Evolutionary conservation across 257 asterid species (phyloP).

Genomic region (Fraxinus cuspidata): DNA sequence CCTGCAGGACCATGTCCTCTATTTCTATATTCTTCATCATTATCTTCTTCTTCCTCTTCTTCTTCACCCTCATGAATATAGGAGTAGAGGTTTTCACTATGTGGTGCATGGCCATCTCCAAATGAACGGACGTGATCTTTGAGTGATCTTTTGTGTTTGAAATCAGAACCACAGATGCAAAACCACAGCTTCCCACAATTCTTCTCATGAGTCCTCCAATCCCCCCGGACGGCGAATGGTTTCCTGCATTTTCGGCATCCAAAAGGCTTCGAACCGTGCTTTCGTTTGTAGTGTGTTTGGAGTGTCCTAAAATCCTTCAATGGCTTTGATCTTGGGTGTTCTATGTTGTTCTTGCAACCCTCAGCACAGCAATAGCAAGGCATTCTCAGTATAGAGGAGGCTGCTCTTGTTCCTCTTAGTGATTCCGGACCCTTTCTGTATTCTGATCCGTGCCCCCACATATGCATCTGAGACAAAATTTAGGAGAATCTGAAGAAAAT

Average conservation of each 20-base stretch:
- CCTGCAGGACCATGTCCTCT: constrained; percentile 21
- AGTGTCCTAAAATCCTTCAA: constrained; percentile 84
- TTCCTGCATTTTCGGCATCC: constrained; percentile 71
- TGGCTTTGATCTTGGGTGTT: constrained; percentile 76
- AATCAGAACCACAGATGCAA: constrained; percentile 88
- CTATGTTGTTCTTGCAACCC: constrained; percentile 90
- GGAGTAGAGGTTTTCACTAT: constrained; percentile 48
- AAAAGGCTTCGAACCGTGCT: constrained; percentile 79
- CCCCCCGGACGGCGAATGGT: constrained; percentile 84
- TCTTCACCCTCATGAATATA: constrained; percentile 22
- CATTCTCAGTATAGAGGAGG: constrained; percentile 58
- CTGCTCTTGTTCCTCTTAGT: constrained; percentile 71
- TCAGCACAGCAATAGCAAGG: constrained; percentile 93
- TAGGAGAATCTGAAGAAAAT: neutral
- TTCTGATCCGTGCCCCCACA: constrained; percentile 96
- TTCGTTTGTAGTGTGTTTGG: constrained; percentile 87
- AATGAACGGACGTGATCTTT: constrained; percentile 81
- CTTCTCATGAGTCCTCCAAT: constrained; percentile 94
- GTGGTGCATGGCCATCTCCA: constrained; percentile 78
- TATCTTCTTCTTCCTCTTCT: constrained; percentile 32
- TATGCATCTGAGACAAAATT: constrained; percentile 59
- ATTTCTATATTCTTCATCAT: constrained; percentile 23
- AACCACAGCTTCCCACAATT: constrained; percentile 85
- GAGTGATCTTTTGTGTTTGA: constrained; percentile 85
- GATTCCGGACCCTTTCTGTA: constrained; percentile 91